Conservation (phyloP, 805 yeast species). For the Grigorovia yakushimaensis region DNA sequence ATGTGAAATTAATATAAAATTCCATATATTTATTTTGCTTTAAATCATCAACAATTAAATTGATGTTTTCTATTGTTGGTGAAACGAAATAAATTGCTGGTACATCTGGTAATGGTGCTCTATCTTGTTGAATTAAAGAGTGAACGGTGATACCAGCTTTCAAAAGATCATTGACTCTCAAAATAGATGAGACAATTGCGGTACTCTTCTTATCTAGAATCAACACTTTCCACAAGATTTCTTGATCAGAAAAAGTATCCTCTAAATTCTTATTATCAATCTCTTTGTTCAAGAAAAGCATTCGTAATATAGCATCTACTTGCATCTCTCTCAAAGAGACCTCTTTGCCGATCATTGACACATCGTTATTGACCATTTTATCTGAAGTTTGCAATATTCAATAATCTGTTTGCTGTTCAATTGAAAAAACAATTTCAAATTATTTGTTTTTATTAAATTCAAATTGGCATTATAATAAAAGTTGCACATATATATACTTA, state of each 20-base stretch:
- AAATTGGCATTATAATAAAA: no score
- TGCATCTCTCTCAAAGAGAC: slow-evolving; percentile 34
- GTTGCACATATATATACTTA: no score
- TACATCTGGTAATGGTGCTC: slow-evolving; percentile 87
- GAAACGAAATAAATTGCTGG: slow-evolving; percentile 89
- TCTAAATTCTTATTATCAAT: slow-evolving; percentile 42
- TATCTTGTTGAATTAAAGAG: slow-evolving; percentile 54
- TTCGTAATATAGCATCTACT: slow-evolving; percentile 50
- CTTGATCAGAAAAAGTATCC: slow-evolving; percentile 49
- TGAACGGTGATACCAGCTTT: slow-evolving; percentile 91
- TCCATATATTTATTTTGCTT: slow-evolving; percentile 66
- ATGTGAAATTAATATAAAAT: slow-evolving; percentile 78
- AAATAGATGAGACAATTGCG: slow-evolving; percentile 79
- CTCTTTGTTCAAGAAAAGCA: slow-evolving; percentile 74
- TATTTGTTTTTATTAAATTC: not conserved
- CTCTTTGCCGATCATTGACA: slow-evolving; percentile 1
- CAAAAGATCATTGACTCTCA: slow-evolving; percentile 83
- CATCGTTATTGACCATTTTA: not conserved
- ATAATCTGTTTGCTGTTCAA: not conserved
- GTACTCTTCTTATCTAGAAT: slow-evolving; percentile 76
- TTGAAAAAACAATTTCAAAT: not conserved
- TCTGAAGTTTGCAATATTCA: no score
- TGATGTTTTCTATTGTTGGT: slow-evolving; percentile 72
- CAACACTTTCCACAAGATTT: slow-evolving; percentile 82
- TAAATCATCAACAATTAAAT: slow-evolving; percentile 61